Evolutionary conservation across 345 rosid species (phyloP).

Genomic region (Citrus sp.): DNA sequence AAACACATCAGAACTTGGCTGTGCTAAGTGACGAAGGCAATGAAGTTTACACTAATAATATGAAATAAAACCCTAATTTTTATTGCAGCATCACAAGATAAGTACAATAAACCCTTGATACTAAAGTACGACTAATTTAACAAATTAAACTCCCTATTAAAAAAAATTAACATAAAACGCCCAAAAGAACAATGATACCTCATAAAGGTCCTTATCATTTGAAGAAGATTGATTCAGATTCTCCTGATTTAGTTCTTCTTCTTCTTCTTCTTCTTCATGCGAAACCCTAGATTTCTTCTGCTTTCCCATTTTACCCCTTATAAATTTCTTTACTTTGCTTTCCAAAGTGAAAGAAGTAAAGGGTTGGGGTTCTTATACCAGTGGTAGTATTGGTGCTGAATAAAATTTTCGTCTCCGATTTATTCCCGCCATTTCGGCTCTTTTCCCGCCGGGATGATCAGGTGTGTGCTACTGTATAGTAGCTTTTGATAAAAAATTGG

Average conservation of each 20-base stretch:
- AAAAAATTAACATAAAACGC: neutral
- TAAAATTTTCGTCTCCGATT: neutral
- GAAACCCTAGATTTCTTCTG: constrained; percentile 55
- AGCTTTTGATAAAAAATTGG: neutral
- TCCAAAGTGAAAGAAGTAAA: neutral
- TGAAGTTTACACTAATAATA: neutral
- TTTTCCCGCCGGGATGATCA: constrained; percentile 22
- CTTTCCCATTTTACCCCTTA: constrained; percentile 46
- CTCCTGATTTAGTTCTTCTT: constrained; percentile 29
- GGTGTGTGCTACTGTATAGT: neutral
- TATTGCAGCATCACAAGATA: neutral
- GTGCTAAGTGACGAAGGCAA: neutral
- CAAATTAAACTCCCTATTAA: neutral
- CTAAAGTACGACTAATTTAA: neutral
- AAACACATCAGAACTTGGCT: neutral
- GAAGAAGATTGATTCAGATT: constrained; percentile 19
- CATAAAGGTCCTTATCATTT: constrained; percentile 45
- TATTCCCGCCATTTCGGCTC: constrained; percentile 30
- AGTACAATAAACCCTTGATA: neutral
- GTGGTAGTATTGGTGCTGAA: neutral
- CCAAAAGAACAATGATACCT: constrained; percentile 28
- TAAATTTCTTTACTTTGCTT: neutral
- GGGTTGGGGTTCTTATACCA: neutral
- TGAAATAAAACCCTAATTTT: no score
- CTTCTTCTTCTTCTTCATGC: constrained; percentile 24